Evolutionary conservation across 1,139 yeast genomes (phyloP).

Genomic region (Meyerozyma sp.): DNA sequence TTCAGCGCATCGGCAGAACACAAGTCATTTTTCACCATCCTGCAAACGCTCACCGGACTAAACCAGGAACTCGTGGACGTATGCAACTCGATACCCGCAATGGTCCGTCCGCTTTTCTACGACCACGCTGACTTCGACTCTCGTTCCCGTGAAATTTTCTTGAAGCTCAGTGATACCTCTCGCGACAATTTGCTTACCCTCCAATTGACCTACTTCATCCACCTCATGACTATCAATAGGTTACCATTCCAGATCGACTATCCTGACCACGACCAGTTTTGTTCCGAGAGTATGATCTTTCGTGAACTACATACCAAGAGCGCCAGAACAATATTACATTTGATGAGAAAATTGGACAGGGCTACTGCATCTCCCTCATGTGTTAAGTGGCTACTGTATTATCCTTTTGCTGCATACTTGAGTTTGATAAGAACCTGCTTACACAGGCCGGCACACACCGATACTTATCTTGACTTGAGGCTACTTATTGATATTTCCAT

Average conservation of each 20-base stretch:
- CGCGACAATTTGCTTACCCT: constrained; percentile 16
- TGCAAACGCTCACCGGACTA: constrained; percentile 13
- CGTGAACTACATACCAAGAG: constrained; percentile 25
- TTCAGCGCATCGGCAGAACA: constrained; percentile 24
- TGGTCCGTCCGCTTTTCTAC: constrained; percentile 19
- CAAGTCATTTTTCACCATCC: constrained; percentile 13
- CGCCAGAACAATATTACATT: constrained; percentile 30
- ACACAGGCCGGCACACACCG: constrained; percentile 25
- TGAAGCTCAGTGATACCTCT: not conserved
- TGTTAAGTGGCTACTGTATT: constrained; percentile 29
- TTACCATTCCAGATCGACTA: constrained; percentile 22
- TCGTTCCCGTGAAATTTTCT: not conserved
- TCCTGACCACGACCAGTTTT: constrained; percentile 12
- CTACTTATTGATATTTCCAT: constrained; percentile 25
- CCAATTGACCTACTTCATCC: constrained; percentile 28
- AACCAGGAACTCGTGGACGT: constrained; percentile 18
- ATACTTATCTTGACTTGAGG: constrained; percentile 23
- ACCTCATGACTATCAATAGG: constrained; percentile 32
- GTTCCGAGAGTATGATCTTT: constrained; percentile 13
- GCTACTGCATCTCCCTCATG: constrained; percentile 18
- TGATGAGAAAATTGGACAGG: constrained; percentile 17
- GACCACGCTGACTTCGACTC: constrained; percentile 20
- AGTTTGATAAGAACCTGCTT: constrained; percentile 26
- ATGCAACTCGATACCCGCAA: constrained; percentile 10
- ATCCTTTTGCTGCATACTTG: constrained; percentile 31